Percentiles rank a stretch among this genome's conserved stretches.
These are phyloP conservation scores for Kodamaea kaohsiungensis DNA, from an alignment of 805 yeast species.

Conservation along the genomic window DNA sequence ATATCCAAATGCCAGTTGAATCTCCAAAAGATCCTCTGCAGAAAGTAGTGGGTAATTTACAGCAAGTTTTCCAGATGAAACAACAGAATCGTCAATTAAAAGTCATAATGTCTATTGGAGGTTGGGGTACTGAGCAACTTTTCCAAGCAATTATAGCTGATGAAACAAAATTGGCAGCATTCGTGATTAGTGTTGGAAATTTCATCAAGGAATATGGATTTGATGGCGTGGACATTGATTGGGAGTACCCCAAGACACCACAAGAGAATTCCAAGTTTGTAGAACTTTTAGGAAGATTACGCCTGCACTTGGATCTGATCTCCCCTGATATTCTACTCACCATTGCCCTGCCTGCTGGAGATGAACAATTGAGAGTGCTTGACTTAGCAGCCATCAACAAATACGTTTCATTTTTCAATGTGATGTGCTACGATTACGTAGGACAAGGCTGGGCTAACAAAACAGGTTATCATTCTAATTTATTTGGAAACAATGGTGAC, in stretches of 20 bases:
- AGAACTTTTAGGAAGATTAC: slow-evolving; percentile 41
- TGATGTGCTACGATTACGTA: slow-evolving; percentile 89
- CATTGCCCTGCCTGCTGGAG: slow-evolving; percentile 75
- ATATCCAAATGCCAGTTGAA: slow-evolving; percentile 43
- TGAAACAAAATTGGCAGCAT: slow-evolving; percentile 33
- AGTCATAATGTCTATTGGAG: slow-evolving; percentile 79
- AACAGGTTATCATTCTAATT: slow-evolving; percentile 71
- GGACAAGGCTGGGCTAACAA: slow-evolving; percentile 68
- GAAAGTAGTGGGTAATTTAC: slow-evolving; percentile 47
- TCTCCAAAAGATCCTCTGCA: slow-evolving; percentile 17
- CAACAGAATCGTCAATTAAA: slow-evolving; percentile 42
- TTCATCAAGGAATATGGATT: slow-evolving; percentile 59
- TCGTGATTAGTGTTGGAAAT: slow-evolving; percentile 50
- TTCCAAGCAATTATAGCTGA: slow-evolving; percentile 33
- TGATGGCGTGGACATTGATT: slow-evolving; percentile 92
- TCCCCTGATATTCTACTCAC: slow-evolving; percentile 50
- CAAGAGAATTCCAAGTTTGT: slow-evolving; percentile 49
- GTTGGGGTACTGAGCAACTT: slow-evolving; percentile 56
- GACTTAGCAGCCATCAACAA: slow-evolving; percentile 56
- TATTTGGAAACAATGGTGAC: slow-evolving; percentile 45
- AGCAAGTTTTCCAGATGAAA: slow-evolving; percentile 52
- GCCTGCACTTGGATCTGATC: slow-evolving; percentile 36
- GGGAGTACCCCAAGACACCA: slow-evolving; percentile 77
- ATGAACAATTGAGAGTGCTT: slow-evolving; percentile 44
- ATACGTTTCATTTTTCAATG: slow-evolving; percentile 69